These are phyloP conservation scores for Flaveria ramosissima DNA, from an alignment of 129 eudicot genomes.

Conservation along the genomic window DNA sequence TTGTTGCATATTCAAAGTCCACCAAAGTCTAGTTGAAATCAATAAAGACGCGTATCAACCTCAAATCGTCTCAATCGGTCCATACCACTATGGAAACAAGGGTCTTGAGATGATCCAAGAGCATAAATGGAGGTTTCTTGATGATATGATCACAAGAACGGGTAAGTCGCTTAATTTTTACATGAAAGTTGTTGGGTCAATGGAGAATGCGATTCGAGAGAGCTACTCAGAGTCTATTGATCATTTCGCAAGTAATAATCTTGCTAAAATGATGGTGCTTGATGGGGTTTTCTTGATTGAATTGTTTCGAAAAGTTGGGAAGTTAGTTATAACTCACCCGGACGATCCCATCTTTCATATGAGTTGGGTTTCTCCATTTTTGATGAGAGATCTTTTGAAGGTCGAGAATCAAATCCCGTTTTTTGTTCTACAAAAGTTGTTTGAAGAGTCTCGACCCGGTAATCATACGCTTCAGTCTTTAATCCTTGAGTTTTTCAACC, in stretches of 20 bases:
- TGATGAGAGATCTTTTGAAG: conserved; percentile 41
- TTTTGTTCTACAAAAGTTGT: conserved; percentile 35
- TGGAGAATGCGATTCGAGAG: conserved; percentile 27
- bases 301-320: conserved; percentile 36
- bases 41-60: conserved; percentile 41
- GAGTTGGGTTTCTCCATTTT: conserved; percentile 40
- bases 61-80: conserved; percentile 42
- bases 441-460: not conserved
- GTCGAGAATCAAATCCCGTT: conserved; percentile 43
- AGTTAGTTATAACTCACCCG: not conserved
- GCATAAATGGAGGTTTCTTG: conserved; percentile 43
- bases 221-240: conserved; percentile 41
- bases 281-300: conserved; percentile 43
- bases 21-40: conserved; percentile 34
- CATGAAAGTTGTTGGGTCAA: not conserved
- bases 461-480: conserved; percentile 28
- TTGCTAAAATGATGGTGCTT: conserved; percentile 49
- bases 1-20: conserved; percentile 47
- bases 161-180: conserved; percentile 19
- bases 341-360: conserved; percentile 41
- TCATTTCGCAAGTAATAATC: conserved; percentile 19
- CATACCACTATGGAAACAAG: conserved; percentile 36
- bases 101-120: conserved; percentile 43
- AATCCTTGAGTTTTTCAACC: conserved; percentile 36
- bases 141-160: conserved; percentile 21